Percentiles rank a stretch among this genome's conserved stretches.
Conservation (phyloP, 257 asterid species). For the Solanum pimpinellifolium region DNA sequence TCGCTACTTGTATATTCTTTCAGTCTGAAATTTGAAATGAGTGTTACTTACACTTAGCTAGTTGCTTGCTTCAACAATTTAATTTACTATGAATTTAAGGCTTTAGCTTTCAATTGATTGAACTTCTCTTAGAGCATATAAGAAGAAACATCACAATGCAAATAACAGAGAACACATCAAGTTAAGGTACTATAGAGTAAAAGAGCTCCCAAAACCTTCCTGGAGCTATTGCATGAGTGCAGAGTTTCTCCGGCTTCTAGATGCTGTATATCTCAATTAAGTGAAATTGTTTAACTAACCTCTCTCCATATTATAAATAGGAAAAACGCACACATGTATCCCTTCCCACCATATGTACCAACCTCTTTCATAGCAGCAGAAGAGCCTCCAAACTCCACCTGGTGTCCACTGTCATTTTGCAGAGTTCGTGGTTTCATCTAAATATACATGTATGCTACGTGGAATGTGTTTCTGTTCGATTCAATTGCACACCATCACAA, state of each 20-base stretch:
- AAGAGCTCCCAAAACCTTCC: not conserved
- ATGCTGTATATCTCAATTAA: not conserved
- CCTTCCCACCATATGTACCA: not conserved
- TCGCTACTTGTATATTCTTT: not conserved
- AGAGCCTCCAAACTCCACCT: not conserved
- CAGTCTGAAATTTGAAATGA: not conserved
- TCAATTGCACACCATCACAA: not conserved
- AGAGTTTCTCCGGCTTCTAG: not conserved
- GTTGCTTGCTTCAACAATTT: not conserved
- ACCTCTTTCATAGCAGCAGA: not conserved
- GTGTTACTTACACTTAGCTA: not conserved
- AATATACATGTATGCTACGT: not conserved
- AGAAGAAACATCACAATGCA: not conserved
- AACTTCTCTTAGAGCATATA: not conserved
- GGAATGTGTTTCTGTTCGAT: not conserved
- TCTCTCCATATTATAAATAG: not conserved
- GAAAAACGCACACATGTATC: not conserved
- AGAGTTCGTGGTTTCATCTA: not conserved
- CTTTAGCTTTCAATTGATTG: not conserved
- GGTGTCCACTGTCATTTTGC: not conserved
- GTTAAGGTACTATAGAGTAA: not conserved
- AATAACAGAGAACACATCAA: not conserved
- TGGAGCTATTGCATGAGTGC: not conserved
- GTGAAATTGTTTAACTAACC: not conserved
- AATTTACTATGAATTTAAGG: not conserved